A percentile compares a stretch with the other conserved stretches of the same genome.
These are phyloP conservation scores for Cairneyella variabilis DNA, from an alignment of 495 filamentous ascomycete genomes.

Conservation along the genomic window DNA sequence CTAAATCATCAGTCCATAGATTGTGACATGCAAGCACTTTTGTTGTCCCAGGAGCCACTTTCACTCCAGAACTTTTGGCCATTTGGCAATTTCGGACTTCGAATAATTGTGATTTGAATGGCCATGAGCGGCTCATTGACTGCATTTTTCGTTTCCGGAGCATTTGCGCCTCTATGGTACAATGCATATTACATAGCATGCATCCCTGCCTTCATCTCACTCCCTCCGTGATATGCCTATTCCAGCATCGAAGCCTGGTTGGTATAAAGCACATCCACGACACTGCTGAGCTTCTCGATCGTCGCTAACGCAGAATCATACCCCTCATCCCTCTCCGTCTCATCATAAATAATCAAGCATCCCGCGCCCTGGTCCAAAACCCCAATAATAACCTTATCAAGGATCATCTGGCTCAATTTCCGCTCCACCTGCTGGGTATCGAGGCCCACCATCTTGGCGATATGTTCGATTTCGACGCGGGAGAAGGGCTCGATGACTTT, in stretches of 20 bases:
- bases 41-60: not conserved
- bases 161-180: slow-evolving; percentile 21
- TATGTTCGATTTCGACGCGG: slow-evolving; percentile 91
- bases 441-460: slow-evolving; percentile 93
- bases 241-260: slow-evolving; percentile 96
- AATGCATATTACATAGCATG: slow-evolving; percentile 7
- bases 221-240: slow-evolving; percentile 37
- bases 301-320: slow-evolving; percentile 94
- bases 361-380: slow-evolving; percentile 97
- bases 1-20: too few species aligned
- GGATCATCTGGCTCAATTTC: slow-evolving; percentile 98
- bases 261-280: slow-evolving; percentile 94
- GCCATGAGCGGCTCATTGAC: not conserved
- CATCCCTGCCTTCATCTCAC: slow-evolving; percentile 4
- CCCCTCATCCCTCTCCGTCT: slow-evolving; percentile 85
- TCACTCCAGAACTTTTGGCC: too few species aligned
- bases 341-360: slow-evolving; percentile 94
- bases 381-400: slow-evolving; percentile 97
- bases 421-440: slow-evolving; percentile 96
- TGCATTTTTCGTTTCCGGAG: slow-evolving; percentile 10
- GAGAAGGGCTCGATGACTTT: slow-evolving; percentile 99
- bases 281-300: slow-evolving; percentile 94
- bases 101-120: too few species aligned
- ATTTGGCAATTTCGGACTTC: too few species aligned
- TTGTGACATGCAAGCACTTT: not conserved